Evolutionary conservation across 306 rosid genomes (phyloP).

Genomic region (Spatholobus suberectus): DNA sequence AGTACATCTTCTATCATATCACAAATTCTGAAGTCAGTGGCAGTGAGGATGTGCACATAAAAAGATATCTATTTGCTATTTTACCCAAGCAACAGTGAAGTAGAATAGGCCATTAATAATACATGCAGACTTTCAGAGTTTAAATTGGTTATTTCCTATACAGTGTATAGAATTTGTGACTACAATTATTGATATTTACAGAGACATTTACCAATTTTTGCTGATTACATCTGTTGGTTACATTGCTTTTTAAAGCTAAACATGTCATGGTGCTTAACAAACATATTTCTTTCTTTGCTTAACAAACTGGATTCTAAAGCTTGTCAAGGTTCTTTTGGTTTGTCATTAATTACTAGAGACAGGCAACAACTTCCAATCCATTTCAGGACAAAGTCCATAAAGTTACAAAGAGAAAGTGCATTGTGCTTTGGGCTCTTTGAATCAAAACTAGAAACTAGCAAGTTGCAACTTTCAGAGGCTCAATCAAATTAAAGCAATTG

Average conservation of each 20-base stretch:
- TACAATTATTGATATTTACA: slow-evolving; percentile 5
- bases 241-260: not conserved
- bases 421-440: not conserved
- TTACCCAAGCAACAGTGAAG: not conserved
- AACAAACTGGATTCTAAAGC: not conserved
- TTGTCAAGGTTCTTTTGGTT: not conserved
- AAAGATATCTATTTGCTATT: not conserved
- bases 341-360: not conserved
- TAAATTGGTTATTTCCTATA: not conserved
- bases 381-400: not conserved
- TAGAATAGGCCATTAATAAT: not conserved
- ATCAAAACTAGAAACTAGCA: slow-evolving; percentile 7
- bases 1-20: not conserved
- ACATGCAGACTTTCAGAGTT: not conserved
- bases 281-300: not conserved
- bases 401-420: not conserved
- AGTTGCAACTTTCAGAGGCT: not conserved
- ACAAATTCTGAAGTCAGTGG: not conserved
- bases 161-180: not conserved
- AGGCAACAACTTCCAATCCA: not conserved
- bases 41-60: not conserved
- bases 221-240: not conserved
- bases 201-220: not conserved
- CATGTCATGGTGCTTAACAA: not conserved
- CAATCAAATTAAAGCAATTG: not conserved